A percentile compares a stretch with the other conserved stretches of the same genome.
Conservation (phyloP, 208 protist genomes). For the Leishmania mexicana region DNA sequence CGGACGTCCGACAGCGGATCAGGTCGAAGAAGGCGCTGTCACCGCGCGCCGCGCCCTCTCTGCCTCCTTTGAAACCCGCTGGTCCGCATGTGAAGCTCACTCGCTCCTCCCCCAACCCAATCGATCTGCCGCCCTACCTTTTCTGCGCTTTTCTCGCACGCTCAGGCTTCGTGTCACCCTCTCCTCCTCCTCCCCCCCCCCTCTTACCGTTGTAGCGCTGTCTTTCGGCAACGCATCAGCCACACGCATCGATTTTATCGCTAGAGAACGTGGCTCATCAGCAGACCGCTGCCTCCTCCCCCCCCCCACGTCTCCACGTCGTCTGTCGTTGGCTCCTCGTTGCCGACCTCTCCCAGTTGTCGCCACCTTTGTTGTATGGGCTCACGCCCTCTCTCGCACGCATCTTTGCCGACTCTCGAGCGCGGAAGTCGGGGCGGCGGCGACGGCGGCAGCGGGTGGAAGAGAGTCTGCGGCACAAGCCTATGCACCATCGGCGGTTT, state of each 20-base stretch:
- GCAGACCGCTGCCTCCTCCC: not conserved
- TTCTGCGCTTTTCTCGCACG: no score
- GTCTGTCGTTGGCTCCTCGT: not conserved
- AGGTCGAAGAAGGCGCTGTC: not conserved
- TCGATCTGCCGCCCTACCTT: no score
- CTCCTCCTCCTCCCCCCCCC: no score
- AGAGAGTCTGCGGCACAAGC: not conserved
- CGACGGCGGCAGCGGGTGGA: not conserved
- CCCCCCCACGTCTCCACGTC: not conserved
- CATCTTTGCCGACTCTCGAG: not conserved
- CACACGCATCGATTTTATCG: not conserved
- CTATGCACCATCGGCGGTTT: not conserved
- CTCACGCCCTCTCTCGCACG: not conserved
- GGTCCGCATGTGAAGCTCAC: no score
- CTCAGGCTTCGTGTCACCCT: no score
- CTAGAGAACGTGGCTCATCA: not conserved
- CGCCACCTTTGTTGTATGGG: not conserved
- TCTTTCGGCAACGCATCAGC: not conserved
- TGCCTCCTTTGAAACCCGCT: not conserved
- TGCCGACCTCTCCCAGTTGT: not conserved
- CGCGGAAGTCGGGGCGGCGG: not conserved
- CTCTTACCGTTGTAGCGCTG: not conserved
- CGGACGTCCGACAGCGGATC: not conserved
- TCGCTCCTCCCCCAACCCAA: no score
- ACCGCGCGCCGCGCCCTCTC: not conserved